Evolutionary conservation across 2,329 filamentous ascomycete genomes (phyloP), one percentile per base, ranked within the genome.

Genomic region (Ambrosiella cleistominuta): DNA sequence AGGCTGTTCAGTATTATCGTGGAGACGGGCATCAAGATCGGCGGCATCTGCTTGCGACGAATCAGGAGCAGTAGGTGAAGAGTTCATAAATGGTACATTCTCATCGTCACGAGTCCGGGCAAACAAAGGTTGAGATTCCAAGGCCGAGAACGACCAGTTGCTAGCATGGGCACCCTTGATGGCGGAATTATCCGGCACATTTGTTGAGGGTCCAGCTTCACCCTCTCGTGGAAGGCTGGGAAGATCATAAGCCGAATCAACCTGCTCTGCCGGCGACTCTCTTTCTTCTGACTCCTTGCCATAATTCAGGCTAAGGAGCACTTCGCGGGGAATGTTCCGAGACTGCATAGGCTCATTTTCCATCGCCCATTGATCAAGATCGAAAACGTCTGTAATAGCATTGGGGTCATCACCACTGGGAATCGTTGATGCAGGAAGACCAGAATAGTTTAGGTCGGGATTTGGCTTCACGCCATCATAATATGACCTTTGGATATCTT

Each of bases 111-210:
- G 52, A 27, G 59, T 61, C 15, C 56, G 59, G 11, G 59, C 52
- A 51, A 61, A 61, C 13, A 58, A 35, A 11, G 59, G 56, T 35
- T 61, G 52, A 9, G 59, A 57, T 56, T 61, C 59, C 8, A 61
- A 38, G 15, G 56, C 52, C 6, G 56, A 42, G 5, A 61, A 61
- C 13, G 59, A 61, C 59, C 59, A 58, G 9, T 42, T 44, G 38
- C 37, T 42, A 52, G 56, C 17, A 27, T 38, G 38, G 12, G 27
- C 42, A n/a, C 36, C 27, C 17, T 27, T 35, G 4, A 19, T 19
- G 13, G 15, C 38, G n/a, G 35, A 12, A 39, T 27, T 52, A 35
- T 49, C 17, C 8, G 9, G 8, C 4, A 7, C 3, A 8, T 36
- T 36, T n/a, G 11, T 8, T 7, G 47, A 35, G 8, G 15, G 9